Percentiles rank a stretch among this genome's conserved stretches.
Evolutionary conservation across 345 rosid species (phyloP).

Genomic region (Pelargonium nanum): DNA sequence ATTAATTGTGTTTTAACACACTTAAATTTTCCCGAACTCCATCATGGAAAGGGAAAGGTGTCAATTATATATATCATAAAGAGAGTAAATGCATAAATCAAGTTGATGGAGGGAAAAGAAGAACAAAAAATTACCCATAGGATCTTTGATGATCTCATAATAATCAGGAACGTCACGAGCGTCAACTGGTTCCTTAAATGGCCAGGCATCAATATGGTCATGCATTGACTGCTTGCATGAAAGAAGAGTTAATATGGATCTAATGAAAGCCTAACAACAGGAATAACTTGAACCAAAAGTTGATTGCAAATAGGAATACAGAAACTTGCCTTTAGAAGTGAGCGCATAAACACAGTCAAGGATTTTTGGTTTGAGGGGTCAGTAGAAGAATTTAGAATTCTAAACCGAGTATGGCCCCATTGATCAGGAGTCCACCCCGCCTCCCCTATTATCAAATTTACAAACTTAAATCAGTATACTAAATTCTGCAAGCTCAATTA

Average conservation of each 20-base stretch:
- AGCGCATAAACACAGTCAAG: conserved; percentile 71
- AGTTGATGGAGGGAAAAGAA: neutral
- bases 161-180: conserved; percentile 94
- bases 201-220: conserved; percentile 97
- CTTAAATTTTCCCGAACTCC: too few relatives aligned
- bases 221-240: conserved; percentile 64
- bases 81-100: neutral
- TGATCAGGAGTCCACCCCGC: conserved; percentile 99
- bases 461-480: neutral
- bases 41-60: too few relatives aligned
- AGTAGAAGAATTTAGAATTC: conserved; percentile 37
- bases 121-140: conserved; percentile 61
- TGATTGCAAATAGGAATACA: neutral
- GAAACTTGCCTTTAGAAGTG: conserved; percentile 69
- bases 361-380: conserved; percentile 65
- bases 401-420: conserved; percentile 84
- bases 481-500: too few relatives aligned
- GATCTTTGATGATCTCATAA: conserved; percentile 94
- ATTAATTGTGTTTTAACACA: too few relatives aligned
- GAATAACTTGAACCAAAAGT: neutral
- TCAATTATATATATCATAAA: neutral
- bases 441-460: conserved; percentile 46
- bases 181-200: conserved; percentile 96
- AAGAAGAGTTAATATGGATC: conserved; percentile 1
- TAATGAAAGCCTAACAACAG: neutral